Conservation (phyloP, 2,329 filamentous ascomycete species). For the Setomelanomma holmii region DNA sequence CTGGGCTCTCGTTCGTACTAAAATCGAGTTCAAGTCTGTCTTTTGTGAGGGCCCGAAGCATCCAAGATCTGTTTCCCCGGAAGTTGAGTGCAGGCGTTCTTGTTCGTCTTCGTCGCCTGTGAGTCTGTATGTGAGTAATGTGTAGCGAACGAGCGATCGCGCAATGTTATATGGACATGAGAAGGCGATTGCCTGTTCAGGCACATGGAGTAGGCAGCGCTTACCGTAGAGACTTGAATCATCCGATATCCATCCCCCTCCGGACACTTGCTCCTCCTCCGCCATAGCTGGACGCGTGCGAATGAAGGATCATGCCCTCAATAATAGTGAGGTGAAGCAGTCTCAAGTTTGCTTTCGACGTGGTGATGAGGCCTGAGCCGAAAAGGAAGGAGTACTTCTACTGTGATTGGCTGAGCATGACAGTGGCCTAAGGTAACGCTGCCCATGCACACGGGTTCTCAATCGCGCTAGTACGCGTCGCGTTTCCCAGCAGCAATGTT, state of each 20-base stretch:
- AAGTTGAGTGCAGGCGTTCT: slow-evolving; percentile 24
- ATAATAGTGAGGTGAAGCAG: slow-evolving; percentile 1
- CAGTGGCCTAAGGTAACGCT: slow-evolving; percentile 11
- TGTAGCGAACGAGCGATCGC: not conserved
- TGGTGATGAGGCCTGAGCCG: slow-evolving; percentile 15
- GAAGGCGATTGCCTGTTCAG: slow-evolving; percentile 1
- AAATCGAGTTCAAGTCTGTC: slow-evolving; percentile 33
- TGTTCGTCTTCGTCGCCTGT: slow-evolving; percentile 40
- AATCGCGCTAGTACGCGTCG: slow-evolving; percentile 31
- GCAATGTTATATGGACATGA: not conserved
- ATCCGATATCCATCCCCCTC: slow-evolving; percentile 48
- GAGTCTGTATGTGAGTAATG: slow-evolving; percentile 9
- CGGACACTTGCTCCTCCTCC: slow-evolving; percentile 36
- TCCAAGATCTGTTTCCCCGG: slow-evolving; percentile 19
- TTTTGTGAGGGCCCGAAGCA: slow-evolving; percentile 27
- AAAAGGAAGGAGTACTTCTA: slow-evolving; percentile 16
- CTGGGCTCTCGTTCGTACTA: slow-evolving; percentile 13
- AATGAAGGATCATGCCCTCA: slow-evolving; percentile 11
- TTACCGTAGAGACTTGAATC: slow-evolving; percentile 57
- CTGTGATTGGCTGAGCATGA: slow-evolving; percentile 1
- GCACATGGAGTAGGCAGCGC: slow-evolving; percentile 3
- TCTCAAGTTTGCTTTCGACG: not conserved
- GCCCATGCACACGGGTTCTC: slow-evolving; percentile 22
- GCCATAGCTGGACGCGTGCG: slow-evolving; percentile 21
- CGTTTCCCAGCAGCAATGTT: slow-evolving; percentile 16